Percentiles rank a stretch among this genome's conserved stretches.
These are phyloP conservation scores for Solanum megistacrolobum DNA, from an alignment of 257 asterid genomes.

Conservation along the genomic window DNA sequence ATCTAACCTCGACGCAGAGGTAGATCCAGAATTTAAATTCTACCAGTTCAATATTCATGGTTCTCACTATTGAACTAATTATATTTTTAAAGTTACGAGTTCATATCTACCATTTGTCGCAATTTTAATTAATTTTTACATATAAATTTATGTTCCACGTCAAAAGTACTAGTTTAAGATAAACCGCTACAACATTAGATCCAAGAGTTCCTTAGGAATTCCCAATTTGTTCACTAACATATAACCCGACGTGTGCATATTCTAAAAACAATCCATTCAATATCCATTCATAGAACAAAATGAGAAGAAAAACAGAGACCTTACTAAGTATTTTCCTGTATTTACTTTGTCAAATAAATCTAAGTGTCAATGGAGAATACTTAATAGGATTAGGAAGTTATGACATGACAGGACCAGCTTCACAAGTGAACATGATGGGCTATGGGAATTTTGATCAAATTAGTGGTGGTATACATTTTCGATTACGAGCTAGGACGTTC, in stretches of 20 bases:
- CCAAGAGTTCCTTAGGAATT: not conserved
- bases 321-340: not conserved
- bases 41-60: not conserved
- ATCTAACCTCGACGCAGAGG: not conserved
- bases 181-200: not conserved
- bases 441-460: conserved; percentile 48
- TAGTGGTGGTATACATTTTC: conserved; percentile 45
- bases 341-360: not conserved
- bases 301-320: conserved; percentile 1
- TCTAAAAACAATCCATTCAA: not conserved
- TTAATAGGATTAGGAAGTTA: conserved; percentile 49
- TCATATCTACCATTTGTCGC: not conserved
- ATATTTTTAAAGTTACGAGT: not conserved
- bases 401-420: conserved; percentile 71
- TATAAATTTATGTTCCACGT: no score
- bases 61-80: not conserved
- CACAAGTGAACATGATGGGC: conserved; percentile 69
- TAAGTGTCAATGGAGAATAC: conserved; percentile 29
- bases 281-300: conserved; percentile 2
- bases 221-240: not conserved
- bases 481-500: conserved; percentile 44
- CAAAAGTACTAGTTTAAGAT: not conserved
- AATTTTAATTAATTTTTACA: not conserved
- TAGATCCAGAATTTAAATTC: not conserved
- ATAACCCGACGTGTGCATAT: not conserved